These are phyloP conservation scores for Cucumis cinereus DNA, from an alignment of 306 rosid genomes.

Conservation along the genomic window DNA sequence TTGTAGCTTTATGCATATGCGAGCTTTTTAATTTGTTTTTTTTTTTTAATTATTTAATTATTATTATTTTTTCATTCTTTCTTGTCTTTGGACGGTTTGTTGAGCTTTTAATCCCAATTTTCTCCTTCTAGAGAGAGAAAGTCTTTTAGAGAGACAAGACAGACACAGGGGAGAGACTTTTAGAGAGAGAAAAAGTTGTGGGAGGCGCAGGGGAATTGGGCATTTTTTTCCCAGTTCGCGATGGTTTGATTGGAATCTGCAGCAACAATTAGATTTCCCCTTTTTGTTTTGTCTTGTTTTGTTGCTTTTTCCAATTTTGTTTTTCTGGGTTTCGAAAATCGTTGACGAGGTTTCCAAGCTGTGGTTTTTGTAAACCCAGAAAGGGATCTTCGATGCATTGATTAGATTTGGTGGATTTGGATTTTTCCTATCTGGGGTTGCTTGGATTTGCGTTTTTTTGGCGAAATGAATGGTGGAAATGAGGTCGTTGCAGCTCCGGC, in stretches of 20 bases:
- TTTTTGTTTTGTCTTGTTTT: neutral
- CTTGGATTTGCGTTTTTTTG: constrained; percentile 29
- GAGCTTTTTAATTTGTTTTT: neutral
- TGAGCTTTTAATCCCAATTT: constrained; percentile 23
- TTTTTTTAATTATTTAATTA: neutral
- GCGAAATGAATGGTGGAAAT: constrained; percentile 82
- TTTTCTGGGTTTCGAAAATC: constrained; percentile 17
- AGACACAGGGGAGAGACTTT: constrained; percentile 21
- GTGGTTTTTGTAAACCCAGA: constrained; percentile 58
- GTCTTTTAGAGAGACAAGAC: neutral
- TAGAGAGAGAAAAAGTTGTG: constrained; percentile 9
- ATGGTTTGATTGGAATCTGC: constrained; percentile 66
- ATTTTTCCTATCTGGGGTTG: constrained; percentile 23
- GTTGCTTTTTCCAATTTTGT: constrained; percentile 13
- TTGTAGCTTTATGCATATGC: neutral
- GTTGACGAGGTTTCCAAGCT: constrained; percentile 39
- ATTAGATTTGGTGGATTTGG: constrained; percentile 29
- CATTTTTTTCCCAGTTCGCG: constrained; percentile 21
- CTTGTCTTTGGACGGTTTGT: neutral
- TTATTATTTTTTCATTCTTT: neutral
- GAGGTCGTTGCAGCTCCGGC: constrained; percentile 81
- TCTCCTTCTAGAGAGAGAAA: constrained; percentile 52
- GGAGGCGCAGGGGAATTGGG: constrained; percentile 13
- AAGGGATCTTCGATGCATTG: constrained; percentile 65
- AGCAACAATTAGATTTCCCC: constrained; percentile 14